Evolutionary conservation across 225 moss, liverwort and hornwort species (phyloP).

Genomic region (Sphagnum contortum): DNA sequence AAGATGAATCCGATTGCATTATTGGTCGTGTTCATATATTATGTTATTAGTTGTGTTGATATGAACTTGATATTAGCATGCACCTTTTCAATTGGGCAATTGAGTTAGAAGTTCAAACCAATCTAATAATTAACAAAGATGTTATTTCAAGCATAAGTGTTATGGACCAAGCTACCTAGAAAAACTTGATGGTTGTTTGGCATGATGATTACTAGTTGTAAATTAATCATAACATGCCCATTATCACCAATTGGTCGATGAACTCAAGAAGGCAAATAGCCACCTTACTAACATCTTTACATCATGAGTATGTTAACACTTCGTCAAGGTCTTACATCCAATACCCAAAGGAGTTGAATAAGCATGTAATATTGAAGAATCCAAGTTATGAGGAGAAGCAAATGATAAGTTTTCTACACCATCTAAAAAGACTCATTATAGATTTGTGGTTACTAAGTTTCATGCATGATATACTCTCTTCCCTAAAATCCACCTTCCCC

Average conservation of each 20-base stretch:
- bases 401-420: slow-evolving; percentile 15
- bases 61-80: slow-evolving; percentile 19
- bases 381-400: slow-evolving; percentile 34
- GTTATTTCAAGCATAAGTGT: neutral
- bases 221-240: too few relatives aligned
- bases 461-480: slow-evolving; percentile 30
- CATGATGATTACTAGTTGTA: too few relatives aligned
- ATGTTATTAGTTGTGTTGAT: slow-evolving; percentile 25
- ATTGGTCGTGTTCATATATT: slow-evolving; percentile 1
- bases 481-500: slow-evolving; percentile 5
- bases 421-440: slow-evolving; percentile 29
- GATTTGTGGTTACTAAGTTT: slow-evolving; percentile 58
- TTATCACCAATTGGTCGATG: too few relatives aligned
- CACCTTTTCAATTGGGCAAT: slow-evolving; percentile 29
- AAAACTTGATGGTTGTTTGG: too few relatives aligned
- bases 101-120: slow-evolving; percentile 19
- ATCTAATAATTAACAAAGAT: slow-evolving; percentile 5
- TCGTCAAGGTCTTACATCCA: slow-evolving; percentile 15
- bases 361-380: slow-evolving; percentile 17
- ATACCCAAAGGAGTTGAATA: neutral
- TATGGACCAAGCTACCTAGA: neutral
- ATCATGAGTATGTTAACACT: slow-evolving; percentile 20
- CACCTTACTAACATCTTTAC: slow-evolving; percentile 25
- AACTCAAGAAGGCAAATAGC: slow-evolving; percentile 6
- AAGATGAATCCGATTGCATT: slow-evolving; percentile 32